phyloP scores from a whole-genome alignment of 1,284 basidiomycete genomes.

The Ceratobasidium sp. region DNA sequence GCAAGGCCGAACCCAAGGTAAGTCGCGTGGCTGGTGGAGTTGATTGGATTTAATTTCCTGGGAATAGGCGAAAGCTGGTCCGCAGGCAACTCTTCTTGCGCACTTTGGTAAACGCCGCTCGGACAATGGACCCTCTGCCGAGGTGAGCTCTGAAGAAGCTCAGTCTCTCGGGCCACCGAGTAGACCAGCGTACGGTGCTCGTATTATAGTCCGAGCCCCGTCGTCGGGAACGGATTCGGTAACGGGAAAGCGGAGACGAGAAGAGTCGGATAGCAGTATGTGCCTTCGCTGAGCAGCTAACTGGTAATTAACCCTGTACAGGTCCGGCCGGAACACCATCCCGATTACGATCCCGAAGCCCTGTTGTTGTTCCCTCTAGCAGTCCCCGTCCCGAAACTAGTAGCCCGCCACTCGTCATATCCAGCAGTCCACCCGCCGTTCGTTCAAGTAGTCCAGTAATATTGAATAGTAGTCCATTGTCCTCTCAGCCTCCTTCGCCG shows the following conservation, averaged over 20 bases:
- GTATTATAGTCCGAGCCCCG: background rate
- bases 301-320: background rate
- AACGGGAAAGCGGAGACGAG: background rate
- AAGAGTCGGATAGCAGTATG: background rate
- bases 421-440: constrained; percentile 12
- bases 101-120: constrained; percentile 23
- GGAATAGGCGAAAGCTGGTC: background rate
- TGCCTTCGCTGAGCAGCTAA: background rate
- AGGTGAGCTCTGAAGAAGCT: background rate
- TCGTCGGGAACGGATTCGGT: background rate
- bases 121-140: background rate
- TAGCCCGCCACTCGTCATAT: background rate
- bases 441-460: no score
- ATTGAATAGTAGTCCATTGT: background rate
- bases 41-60: background rate
- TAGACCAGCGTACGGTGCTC: background rate
- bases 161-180: no score
- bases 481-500: background rate
- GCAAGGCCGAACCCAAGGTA: constrained; percentile 14
- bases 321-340: background rate
- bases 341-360: background rate
- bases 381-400: no score
- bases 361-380: background rate
- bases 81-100: constrained; percentile 16
- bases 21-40: background rate